phyloP scores from a whole-genome alignment of 1,139 yeast species.

The Petasospora fabianii region DNA sequence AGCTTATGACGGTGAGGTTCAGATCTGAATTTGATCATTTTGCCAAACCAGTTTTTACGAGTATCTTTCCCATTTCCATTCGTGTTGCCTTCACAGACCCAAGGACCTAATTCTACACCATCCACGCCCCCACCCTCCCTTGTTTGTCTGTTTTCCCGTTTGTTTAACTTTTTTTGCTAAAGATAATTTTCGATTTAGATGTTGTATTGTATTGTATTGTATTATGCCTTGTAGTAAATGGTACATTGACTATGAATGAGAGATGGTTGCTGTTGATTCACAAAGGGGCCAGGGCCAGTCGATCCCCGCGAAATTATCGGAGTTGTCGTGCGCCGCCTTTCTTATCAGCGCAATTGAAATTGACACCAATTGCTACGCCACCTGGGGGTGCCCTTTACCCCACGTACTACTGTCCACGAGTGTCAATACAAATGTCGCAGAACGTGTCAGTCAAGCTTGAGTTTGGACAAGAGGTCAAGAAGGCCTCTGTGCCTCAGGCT shows the following conservation, averaged over 20 bases:
- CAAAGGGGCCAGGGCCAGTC: no score
- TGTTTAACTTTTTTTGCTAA: no score
- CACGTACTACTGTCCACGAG: no score
- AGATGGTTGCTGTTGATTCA: no score
- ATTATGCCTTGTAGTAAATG: no score
- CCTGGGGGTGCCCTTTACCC: neutral
- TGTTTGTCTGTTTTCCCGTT: no score
- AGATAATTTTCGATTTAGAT: no score
- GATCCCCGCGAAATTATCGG: no score
- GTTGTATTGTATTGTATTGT: no score
- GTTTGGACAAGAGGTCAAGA: conserved; percentile 2
- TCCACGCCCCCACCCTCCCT: no score
- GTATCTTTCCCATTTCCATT: neutral
- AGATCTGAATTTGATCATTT: conserved; percentile 9
- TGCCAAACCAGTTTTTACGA: neutral
- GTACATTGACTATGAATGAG: no score
- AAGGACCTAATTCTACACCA: neutral
- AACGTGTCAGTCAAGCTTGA: conserved; percentile 8
- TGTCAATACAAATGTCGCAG: conserved; percentile 3
- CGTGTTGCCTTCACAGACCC: neutral
- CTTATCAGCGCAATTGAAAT: neutral
- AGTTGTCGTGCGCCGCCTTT: neutral
- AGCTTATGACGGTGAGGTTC: conserved; percentile 26
- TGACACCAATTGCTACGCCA: conserved; percentile 9
- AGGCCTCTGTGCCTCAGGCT: neutral